Conservation (phyloP, 148 eudicot genomes). For the Vaccinium corymbosum region DNA sequence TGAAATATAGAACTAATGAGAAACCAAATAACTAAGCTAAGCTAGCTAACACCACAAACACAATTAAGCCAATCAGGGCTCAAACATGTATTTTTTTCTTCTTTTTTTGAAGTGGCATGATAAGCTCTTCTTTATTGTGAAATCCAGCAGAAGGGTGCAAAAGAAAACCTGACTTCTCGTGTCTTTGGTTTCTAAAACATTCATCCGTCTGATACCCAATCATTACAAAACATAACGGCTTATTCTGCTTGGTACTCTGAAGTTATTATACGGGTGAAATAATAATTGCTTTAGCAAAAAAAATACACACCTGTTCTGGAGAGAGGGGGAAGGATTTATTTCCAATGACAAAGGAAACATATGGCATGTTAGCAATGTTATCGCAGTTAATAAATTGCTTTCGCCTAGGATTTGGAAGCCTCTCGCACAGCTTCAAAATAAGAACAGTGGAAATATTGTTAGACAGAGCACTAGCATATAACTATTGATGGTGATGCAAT, state of each 20-base stretch:
- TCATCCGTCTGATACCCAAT: too few species aligned
- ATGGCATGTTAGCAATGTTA: constrained; percentile 29
- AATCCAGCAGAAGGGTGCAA: not conserved
- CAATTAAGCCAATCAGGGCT: not conserved
- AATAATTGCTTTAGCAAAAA: too few species aligned
- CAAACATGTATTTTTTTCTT: not conserved
- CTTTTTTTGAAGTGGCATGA: too few species aligned
- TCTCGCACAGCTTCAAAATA: constrained; percentile 38
- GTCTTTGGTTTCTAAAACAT: not conserved
- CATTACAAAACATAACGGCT: not conserved
- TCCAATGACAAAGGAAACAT: constrained; percentile 38
- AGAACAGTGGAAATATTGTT: not conserved
- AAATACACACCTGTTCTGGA: constrained; percentile 33
- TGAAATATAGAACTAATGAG: not conserved
- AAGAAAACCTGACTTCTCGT: not conserved
- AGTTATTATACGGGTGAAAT: not conserved
- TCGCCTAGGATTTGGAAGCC: constrained; percentile 36
- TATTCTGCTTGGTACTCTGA: not conserved
- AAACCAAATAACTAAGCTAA: not conserved
- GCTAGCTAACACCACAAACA: not conserved
- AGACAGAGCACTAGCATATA: not conserved
- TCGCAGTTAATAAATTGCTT: constrained; percentile 35
- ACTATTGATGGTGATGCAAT: not conserved
- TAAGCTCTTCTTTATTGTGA: not conserved
- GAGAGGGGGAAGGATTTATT: constrained; percentile 32